Evolutionary conservation across 2,329 filamentous ascomycete genomes (phyloP), one percentile per base, ranked within the genome.

Genomic region (Fusarium fujikuroi): DNA sequence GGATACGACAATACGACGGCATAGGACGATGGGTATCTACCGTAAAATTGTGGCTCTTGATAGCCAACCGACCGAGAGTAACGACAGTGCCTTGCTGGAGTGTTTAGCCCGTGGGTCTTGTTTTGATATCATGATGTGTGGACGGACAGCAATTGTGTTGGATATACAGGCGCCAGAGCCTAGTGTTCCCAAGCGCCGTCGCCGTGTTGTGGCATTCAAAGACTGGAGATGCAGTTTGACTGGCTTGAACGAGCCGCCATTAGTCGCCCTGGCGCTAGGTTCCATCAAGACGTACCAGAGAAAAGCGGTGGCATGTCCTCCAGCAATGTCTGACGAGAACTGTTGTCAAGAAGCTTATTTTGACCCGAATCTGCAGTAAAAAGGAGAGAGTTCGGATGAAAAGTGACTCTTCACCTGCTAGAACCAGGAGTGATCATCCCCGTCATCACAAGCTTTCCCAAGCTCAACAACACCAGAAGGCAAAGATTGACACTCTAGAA

Each of bases 1-100:
- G 75, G 75, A 76, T 72, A 37, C 11, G 60, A 52, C 63, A 61
- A 70, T 73, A 68, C 65, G 64, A 71, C 50, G 50, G 69, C 64
- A 61, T 66, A 63, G 68, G 56, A 65, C 61, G 63, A 69, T 59
- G 69, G 40, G 30, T n/a, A 67, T 57, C 30, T 64, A 50, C 65
- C 53, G 44, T 60, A 65, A 52, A 69, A 69, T 75, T 74, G 74
- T 68, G 66, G 58, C 61, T 68, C 63, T 52, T 52, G 65, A 47
- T 46, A 57, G 63, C 75, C 75, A 76, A 70, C 52, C 66, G 46
- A 49, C 36, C 36, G 36, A 68, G 65, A 28, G 32, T 36, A 36
- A 28, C 23, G 30, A 23, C 23, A 54, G 23, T 58, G 6, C 32
- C 37, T 49, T 50, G 40, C 23, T 50, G 56, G 32, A 50, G 25